Evolutionary conservation across 2,329 filamentous ascomycete species (phyloP).

Genomic region (Bipolaris oryzae): DNA sequence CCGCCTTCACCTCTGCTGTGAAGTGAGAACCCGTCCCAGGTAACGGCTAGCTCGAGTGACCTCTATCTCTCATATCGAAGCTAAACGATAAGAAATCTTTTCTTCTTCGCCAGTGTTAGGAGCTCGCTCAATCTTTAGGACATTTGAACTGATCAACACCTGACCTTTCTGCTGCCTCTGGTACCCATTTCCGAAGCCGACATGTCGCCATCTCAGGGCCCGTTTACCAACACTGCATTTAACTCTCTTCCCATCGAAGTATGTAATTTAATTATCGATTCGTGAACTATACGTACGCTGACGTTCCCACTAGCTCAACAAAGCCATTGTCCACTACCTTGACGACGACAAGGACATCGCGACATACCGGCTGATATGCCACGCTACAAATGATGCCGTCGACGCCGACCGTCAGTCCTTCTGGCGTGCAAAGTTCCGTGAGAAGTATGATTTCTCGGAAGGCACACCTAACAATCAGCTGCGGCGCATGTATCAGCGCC

Average conservation of each 20-base stretch:
- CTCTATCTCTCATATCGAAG: background rate
- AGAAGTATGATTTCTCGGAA: constrained; percentile 48
- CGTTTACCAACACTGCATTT: constrained; percentile 30
- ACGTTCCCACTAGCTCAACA: constrained; percentile 44
- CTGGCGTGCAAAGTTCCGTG: constrained; percentile 55
- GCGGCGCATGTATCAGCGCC: constrained; percentile 46
- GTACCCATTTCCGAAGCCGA: background rate
- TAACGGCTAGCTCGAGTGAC: background rate
- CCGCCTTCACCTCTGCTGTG: constrained; percentile 10
- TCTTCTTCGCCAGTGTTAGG: background rate
- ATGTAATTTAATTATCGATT: background rate
- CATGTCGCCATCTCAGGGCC: constrained; percentile 15
- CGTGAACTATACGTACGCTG: background rate
- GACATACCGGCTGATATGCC: constrained; percentile 51
- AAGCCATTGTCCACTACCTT: constrained; percentile 48
- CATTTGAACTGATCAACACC: background rate
- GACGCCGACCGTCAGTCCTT: constrained; percentile 51
- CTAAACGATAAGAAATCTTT: background rate
- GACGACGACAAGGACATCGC: constrained; percentile 53
- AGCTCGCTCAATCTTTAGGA: background rate
- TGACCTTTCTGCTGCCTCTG: background rate
- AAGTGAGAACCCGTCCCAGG: constrained; percentile 5
- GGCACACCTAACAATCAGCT: constrained; percentile 37
- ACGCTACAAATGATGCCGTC: constrained; percentile 47
- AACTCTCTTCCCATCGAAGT: constrained; percentile 45